Conservation (phyloP, 2,329 filamentous ascomycete genomes). For the Exophiala sideris region DNA sequence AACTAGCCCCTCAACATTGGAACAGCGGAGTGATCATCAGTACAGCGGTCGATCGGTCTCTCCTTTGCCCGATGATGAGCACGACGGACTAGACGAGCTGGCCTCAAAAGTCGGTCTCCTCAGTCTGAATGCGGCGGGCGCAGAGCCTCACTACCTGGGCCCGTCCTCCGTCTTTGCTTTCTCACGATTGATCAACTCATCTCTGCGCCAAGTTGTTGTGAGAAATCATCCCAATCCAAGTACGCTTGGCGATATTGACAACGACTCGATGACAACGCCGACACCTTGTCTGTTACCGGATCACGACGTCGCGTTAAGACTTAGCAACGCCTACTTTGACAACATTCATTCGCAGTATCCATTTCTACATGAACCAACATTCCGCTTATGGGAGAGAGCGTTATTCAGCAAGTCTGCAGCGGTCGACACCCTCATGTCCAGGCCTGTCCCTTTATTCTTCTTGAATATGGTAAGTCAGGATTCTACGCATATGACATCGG, state of each 20-base stretch:
- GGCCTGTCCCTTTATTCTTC: background rate
- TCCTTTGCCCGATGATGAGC: no score
- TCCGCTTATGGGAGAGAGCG: constrained; percentile 31
- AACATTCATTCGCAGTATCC: constrained; percentile 40
- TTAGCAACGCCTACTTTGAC: constrained; percentile 36
- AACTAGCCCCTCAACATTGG: background rate
- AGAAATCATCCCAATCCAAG: no score
- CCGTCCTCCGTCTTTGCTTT: constrained; percentile 36
- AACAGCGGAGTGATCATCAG: background rate
- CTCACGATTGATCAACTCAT: background rate
- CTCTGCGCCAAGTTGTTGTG: constrained; percentile 13
- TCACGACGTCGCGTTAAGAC: constrained; percentile 11
- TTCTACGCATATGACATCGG: background rate
- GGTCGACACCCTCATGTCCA: background rate
- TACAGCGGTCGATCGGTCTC: background rate
- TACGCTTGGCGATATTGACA: no score
- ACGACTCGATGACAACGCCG: constrained; percentile 1
- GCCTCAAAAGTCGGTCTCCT: no score
- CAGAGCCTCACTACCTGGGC: constrained; percentile 39
- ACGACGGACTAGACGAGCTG: no score
- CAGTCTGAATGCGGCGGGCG: constrained; percentile 23
- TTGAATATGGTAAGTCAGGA: background rate
- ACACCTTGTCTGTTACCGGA: constrained; percentile 26
- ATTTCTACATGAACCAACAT: constrained; percentile 37
- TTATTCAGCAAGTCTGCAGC: constrained; percentile 13